Conservation (phyloP, 2,329 filamentous ascomycete species). For the Pyrenophora graminea region DNA sequence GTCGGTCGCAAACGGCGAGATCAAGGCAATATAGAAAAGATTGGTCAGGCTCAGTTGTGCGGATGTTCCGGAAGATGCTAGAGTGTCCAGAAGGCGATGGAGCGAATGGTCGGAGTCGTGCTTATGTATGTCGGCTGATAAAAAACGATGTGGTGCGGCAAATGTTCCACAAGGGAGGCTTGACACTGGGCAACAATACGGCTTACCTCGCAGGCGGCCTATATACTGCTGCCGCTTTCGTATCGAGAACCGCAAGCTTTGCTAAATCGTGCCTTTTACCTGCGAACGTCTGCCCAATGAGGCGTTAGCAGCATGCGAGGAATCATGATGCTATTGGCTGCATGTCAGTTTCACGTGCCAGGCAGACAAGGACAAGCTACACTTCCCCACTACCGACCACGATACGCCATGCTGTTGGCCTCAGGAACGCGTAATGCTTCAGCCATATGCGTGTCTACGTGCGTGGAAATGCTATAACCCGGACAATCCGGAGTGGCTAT, state of each 20-base stretch:
- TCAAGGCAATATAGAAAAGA: background rate
- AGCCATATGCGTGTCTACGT: background rate
- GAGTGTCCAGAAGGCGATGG: conserved; percentile 4
- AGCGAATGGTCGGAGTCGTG: conserved; percentile 8
- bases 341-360: conserved; percentile 6
- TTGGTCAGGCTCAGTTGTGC: background rate
- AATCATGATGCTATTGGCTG: background rate
- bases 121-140: conserved; percentile 10
- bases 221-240: conserved; percentile 1
- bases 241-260: conserved; percentile 3
- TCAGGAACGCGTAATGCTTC: conserved; percentile 13
- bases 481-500: conserved; percentile 3
- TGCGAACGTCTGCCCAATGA: conserved; percentile 8
- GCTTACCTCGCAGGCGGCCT: conserved; percentile 1
- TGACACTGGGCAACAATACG: background rate
- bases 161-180: conserved; percentile 2
- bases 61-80: conserved; percentile 11
- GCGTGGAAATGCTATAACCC: background rate
- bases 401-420: conserved; percentile 7
- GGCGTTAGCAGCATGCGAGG: background rate
- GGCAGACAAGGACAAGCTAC: background rate
- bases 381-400: conserved; percentile 8
- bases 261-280: conserved; percentile 6
- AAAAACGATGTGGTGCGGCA: conserved; percentile 7
- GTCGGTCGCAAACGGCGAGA: background rate